Percentiles rank a stretch among this genome's conserved stretches.
Evolutionary conservation across 257 asterid species (phyloP).

Genomic region (Phtheirospermum japonicum): DNA sequence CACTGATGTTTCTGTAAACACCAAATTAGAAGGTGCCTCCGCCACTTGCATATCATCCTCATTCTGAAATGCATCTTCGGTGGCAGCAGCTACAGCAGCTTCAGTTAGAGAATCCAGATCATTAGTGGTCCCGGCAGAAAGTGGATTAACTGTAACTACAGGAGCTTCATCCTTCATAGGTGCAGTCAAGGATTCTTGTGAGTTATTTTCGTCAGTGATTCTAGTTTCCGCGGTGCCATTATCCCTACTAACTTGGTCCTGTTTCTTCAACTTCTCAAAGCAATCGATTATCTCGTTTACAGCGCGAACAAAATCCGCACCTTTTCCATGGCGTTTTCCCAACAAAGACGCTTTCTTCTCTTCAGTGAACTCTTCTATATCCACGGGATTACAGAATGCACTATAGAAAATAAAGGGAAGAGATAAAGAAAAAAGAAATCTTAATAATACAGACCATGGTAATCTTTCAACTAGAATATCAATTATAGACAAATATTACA

Average conservation of each 20-base stretch:
- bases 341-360: conserved; percentile 74
- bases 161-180: conserved; percentile 43
- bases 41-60: conserved; percentile 39
- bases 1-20: conserved; percentile 31
- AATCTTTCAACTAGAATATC: conserved; percentile 17
- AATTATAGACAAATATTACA: conserved; percentile 4
- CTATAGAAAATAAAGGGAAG: conserved; percentile 39
- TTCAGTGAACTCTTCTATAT: conserved; percentile 88
- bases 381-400: conserved; percentile 92
- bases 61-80: conserved; percentile 45
- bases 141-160: conserved; percentile 34
- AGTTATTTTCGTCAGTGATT: conserved; percentile 35
- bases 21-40: conserved; percentile 36
- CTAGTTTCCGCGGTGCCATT: conserved; percentile 37
- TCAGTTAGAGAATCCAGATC: conserved; percentile 54
- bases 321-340: conserved; percentile 83
- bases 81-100: conserved; percentile 54
- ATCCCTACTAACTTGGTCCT: conserved; percentile 38
- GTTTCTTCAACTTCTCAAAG: conserved; percentile 67
- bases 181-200: conserved; percentile 40
- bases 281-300: conserved; percentile 68
- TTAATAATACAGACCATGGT: conserved; percentile 13
- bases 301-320: conserved; percentile 86
- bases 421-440: conserved; percentile 13
- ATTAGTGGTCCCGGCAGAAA: conserved; percentile 37